phyloP scores from a whole-genome alignment of 768 basidiomycete genomes.

The Cystobasidium ongulense region DNA sequence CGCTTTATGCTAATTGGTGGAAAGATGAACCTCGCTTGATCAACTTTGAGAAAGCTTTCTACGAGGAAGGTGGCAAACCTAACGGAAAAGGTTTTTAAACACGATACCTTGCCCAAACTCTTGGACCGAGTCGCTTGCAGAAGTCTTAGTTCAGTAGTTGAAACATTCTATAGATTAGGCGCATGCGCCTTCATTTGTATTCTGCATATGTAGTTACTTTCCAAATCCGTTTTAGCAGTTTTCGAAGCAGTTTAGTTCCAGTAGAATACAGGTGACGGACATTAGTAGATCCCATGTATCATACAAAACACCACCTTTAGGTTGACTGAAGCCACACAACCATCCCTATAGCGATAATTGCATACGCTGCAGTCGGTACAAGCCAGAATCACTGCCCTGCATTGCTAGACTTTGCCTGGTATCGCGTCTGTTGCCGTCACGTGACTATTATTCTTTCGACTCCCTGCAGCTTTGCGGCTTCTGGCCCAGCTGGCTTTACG shows the following conservation, averaged over 20 bases:
- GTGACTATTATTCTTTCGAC: not conserved
- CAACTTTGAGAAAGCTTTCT: conserved; percentile 34
- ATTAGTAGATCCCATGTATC: not conserved
- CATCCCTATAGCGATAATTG: no score
- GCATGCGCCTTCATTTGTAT: no score
- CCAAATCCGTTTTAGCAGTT: no score
- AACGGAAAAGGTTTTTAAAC: conserved; percentile 33
- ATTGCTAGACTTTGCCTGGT: not conserved
- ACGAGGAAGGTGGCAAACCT: conserved; percentile 31
- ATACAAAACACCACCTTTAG: not conserved
- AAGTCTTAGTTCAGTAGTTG: no score
- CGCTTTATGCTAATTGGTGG: conserved; percentile 27
- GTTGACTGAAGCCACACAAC: no score
- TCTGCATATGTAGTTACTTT: no score
- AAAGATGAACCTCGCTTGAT: conserved; percentile 31
- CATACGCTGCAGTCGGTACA: no score
- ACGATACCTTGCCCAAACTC: not conserved
- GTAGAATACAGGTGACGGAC: not conserved
- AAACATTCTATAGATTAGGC: no score
- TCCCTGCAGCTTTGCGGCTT: no score
- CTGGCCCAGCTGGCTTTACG: no score
- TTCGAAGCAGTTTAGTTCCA: no score
- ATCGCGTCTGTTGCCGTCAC: not conserved
- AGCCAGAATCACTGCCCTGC: no score
- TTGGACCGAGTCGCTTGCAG: not conserved